Conservation (phyloP, 1,284 basidiomycete species). For the Trichosporon sp. region DNA sequence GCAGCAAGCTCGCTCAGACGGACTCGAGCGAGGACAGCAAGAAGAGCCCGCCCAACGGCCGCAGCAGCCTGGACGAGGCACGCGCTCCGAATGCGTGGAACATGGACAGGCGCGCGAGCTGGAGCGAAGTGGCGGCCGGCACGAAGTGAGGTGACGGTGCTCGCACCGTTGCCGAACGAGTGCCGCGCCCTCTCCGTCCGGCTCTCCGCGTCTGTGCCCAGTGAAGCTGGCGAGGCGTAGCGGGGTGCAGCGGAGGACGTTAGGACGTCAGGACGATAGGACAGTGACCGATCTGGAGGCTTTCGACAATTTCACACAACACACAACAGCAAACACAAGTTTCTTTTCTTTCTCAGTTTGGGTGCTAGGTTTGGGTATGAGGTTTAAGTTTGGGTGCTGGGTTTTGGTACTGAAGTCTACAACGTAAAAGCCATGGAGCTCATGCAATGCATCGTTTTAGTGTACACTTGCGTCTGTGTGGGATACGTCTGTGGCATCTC, state of each 20-base stretch:
- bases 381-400: neutral
- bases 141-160: neutral
- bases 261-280: neutral
- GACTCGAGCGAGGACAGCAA: no score
- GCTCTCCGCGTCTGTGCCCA: no score
- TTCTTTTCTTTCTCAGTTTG: neutral
- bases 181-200: no score
- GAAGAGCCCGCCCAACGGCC: constrained; percentile 24
- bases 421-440: neutral
- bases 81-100: constrained; percentile 33
- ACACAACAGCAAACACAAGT: no score
- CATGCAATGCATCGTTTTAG: constrained; percentile 26
- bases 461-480: neutral
- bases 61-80: constrained; percentile 39
- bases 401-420: neutral
- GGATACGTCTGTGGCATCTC: no score
- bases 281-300: neutral
- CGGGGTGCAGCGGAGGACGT: neutral
- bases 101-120: constrained; percentile 47
- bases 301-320: no score
- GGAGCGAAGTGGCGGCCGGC: constrained; percentile 35
- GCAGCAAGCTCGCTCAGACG: neutral
- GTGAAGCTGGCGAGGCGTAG: no score
- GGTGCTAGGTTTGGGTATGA: neutral
- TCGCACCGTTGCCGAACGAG: no score